Conservation (phyloP, 768 basidiomycete species). For the Calocera viscosa region DNA sequence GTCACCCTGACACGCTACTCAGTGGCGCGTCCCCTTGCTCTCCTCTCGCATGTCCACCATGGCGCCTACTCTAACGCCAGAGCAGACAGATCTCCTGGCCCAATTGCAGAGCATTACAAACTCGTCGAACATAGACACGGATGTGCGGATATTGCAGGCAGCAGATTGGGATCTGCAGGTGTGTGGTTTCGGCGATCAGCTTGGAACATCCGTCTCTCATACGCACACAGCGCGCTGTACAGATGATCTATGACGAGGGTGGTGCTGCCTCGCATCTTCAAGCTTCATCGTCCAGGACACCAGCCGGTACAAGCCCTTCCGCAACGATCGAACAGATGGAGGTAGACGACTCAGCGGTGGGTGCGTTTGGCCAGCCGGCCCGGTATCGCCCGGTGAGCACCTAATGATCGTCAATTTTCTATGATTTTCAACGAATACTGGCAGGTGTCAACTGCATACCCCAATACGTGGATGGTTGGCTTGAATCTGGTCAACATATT, state of each 20-base stretch:
- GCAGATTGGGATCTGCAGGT: constrained; percentile 66
- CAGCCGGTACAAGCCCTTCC: constrained; percentile 11
- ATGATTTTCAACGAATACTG: constrained; percentile 14
- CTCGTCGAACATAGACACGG: constrained; percentile 47
- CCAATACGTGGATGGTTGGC: constrained; percentile 18
- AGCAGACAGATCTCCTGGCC: constrained; percentile 21
- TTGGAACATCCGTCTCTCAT: constrained; percentile 5
- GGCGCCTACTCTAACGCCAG: constrained; percentile 13
- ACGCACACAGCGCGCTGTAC: constrained; percentile 12
- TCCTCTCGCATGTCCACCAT: not conserved
- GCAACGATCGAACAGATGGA: constrained; percentile 21
- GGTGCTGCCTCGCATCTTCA: not conserved
- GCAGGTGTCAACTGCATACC: constrained; percentile 5
- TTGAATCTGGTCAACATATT: constrained; percentile 30
- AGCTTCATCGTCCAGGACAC: constrained; percentile 9
- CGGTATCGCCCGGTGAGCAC: constrained; percentile 10
- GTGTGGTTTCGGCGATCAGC: not conserved
- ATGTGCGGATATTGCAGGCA: constrained; percentile 45
- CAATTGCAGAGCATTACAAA: constrained; percentile 50
- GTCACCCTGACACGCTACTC: no score
- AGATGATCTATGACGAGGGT: constrained; percentile 14
- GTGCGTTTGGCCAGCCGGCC: constrained; percentile 13
- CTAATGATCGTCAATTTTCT: not conserved
- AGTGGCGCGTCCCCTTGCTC: no score
- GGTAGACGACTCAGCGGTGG: constrained; percentile 42